Evolutionary conservation across 75 land plant species (phyloP), one percentile per base, ranked within the genome.

Genomic region (Picea sitchensis): DNA sequence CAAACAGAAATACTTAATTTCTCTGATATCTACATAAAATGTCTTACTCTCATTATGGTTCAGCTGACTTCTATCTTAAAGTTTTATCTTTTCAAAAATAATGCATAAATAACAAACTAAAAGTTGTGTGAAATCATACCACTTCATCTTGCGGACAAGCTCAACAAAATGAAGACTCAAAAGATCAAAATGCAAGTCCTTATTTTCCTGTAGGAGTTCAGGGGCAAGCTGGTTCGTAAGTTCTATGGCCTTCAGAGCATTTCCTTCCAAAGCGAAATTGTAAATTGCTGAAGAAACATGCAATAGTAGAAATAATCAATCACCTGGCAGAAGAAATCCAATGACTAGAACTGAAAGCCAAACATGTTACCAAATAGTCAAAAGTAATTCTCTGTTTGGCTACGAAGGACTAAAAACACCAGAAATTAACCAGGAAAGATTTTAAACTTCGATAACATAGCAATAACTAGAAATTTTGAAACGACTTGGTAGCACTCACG

Each of bases 181-280:
- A 77, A 98, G 99, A 82, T 95, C 96, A 86, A 98, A 98, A 79
- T 90, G 90, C 76, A 98, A 82, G 69, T 98, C 99, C 79, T 85
- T 84, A 58, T 93, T 98, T 44, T 88, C 79, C 65, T 90, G 88
- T 21, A 98, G 80, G 58, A 98, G 83, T 63, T 87, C 90, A 54
- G 81, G 90, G n/a, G 94, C 92, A 73, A 93, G 78, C 80, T 95
- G 84, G 80, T 91, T 87, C 44, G 98, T 93, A 75, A 95, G 80
- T 78, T 98, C 98, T 76, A 98, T 95, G 61, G 99, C 99, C 83
- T 90, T 90, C 36, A 93, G 84, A 26, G 91, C 88, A 80, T 95
- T 83, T 36, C 99, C 98, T 73, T 93, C 94, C 81, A 90, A 20
- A 38, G 89, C 98, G 87, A 78, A 87, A 67, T 89, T 80, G 82